Percentiles rank a stretch among this genome's conserved stretches.
phyloP scores from a whole-genome alignment of 164 flowering plant species.

The Piper longum region DNA sequence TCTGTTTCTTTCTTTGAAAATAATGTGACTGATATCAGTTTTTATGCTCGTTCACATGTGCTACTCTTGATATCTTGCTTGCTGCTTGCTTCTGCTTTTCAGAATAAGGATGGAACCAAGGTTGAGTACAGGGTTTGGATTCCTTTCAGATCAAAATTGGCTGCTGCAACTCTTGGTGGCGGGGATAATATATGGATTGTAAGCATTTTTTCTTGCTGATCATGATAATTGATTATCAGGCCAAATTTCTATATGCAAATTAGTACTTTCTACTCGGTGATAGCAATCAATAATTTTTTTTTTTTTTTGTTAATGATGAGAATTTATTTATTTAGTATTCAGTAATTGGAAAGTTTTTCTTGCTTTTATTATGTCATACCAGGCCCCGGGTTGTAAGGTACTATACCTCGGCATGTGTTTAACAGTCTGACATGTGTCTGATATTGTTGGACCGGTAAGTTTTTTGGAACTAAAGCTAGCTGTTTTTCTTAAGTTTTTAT shows the following conservation, averaged over 20 bases:
- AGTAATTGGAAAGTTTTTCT: too few species aligned
- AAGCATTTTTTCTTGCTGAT: conserved; percentile 12
- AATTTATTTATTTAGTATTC: too few species aligned
- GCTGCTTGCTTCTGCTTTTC: not conserved
- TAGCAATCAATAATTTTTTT: too few species aligned
- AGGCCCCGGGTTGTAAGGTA: conserved; percentile 82
- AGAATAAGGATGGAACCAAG: conserved; percentile 90
- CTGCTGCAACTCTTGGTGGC: conserved; percentile 87
- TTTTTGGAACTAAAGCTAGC: not conserved
- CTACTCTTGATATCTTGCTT: not conserved
- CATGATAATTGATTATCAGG: too few species aligned
- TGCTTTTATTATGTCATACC: not conserved
- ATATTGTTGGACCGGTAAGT: conserved; percentile 95
- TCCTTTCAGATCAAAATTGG: conserved; percentile 92
- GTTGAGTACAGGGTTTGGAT: conserved; percentile 89
- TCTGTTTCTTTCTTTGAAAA: too few species aligned
- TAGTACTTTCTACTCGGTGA: too few species aligned
- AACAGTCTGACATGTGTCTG: conserved; percentile 97
- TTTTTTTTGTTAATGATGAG: too few species aligned
- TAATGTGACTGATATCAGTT: not conserved
- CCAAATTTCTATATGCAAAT: too few species aligned
- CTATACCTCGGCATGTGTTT: conserved; percentile 96
- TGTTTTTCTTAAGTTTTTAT: not conserved
- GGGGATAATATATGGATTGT: conserved; percentile 87
- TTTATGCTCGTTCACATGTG: not conserved